Evolutionary conservation across 208 protist species (phyloP).

Genomic region (Acanthamoeba royreba): DNA sequence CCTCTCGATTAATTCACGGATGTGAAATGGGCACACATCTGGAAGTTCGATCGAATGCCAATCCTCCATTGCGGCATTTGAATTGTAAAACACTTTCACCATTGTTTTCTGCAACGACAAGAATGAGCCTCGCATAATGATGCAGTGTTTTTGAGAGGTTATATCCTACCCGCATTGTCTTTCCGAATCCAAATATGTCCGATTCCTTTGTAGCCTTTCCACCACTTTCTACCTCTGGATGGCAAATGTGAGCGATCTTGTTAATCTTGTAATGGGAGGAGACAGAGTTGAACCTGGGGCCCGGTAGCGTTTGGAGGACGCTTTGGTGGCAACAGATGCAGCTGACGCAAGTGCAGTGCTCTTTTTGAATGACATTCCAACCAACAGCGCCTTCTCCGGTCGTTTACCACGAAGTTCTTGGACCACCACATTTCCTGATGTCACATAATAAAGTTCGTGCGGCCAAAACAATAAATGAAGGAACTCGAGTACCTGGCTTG

Average conservation of each 20-base stretch:
- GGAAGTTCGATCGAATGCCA: background rate
- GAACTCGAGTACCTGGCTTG: background rate
- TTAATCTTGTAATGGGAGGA: background rate
- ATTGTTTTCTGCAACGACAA: background rate
- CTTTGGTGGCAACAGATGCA: background rate
- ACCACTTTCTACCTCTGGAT: background rate
- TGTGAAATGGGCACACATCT: background rate
- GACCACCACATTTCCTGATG: background rate
- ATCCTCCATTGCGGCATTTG: background rate
- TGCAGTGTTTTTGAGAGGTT: background rate
- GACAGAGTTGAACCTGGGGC: background rate
- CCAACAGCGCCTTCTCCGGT: background rate
- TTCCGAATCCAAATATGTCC: background rate
- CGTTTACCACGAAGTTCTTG: background rate
- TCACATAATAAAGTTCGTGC: background rate
- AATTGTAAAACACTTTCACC: background rate
- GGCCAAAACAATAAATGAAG: background rate
- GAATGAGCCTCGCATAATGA: background rate
- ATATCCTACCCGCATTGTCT: background rate
- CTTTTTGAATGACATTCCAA: background rate
- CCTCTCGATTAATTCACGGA: background rate
- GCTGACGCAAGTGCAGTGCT: background rate
- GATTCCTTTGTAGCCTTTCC: background rate
- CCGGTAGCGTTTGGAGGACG: background rate
- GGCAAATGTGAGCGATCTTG: background rate